phyloP scores from a whole-genome alignment of 2,329 filamentous ascomycete genomes.

The Penicillium sp. region DNA sequence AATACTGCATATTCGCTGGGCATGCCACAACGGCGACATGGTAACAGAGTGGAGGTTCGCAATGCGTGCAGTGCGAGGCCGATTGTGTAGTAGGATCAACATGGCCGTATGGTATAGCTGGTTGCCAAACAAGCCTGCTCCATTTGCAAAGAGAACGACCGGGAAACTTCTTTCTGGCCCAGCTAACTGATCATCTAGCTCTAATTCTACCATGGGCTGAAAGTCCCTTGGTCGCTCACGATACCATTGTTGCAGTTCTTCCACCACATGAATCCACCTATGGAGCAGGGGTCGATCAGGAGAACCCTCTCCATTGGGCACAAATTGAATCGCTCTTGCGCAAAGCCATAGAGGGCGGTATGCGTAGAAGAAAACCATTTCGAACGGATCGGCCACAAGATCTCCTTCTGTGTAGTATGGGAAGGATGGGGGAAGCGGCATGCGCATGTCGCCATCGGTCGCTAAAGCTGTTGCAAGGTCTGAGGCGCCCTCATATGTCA shows the following conservation, averaged over 20 bases:
- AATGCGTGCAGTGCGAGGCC: slow-evolving; percentile 45
- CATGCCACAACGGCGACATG: slow-evolving; percentile 50
- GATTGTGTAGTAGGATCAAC: slow-evolving; percentile 52
- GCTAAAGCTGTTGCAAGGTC: slow-evolving; percentile 27
- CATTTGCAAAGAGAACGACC: slow-evolving; percentile 48
- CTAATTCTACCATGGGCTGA: slow-evolving; percentile 35
- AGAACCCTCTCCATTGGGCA: slow-evolving; percentile 15
- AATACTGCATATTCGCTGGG: slow-evolving; percentile 51
- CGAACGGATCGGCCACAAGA: slow-evolving; percentile 13
- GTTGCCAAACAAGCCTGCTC: slow-evolving; percentile 47
- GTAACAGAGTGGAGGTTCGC: slow-evolving; percentile 31
- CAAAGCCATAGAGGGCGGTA: slow-evolving; percentile 28
- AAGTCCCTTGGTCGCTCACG: slow-evolving; percentile 28
- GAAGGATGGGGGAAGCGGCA: slow-evolving; percentile 17
- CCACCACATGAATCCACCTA: slow-evolving; percentile 25
- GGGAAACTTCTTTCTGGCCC: slow-evolving; percentile 26
- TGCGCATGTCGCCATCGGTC: slow-evolving; percentile 18
- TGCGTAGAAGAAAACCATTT: slow-evolving; percentile 21
- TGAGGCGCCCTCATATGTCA: slow-evolving; percentile 3
- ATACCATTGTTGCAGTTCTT: slow-evolving; percentile 30
- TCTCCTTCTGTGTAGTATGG: slow-evolving; percentile 12
- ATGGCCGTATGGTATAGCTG: slow-evolving; percentile 59
- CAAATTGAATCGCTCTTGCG: slow-evolving; percentile 22
- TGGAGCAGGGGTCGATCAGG: slow-evolving; percentile 8
- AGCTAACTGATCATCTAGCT: slow-evolving; percentile 26